Conservation (phyloP, 192 early-diverging fungal species). For the Backusella circina region DNA sequence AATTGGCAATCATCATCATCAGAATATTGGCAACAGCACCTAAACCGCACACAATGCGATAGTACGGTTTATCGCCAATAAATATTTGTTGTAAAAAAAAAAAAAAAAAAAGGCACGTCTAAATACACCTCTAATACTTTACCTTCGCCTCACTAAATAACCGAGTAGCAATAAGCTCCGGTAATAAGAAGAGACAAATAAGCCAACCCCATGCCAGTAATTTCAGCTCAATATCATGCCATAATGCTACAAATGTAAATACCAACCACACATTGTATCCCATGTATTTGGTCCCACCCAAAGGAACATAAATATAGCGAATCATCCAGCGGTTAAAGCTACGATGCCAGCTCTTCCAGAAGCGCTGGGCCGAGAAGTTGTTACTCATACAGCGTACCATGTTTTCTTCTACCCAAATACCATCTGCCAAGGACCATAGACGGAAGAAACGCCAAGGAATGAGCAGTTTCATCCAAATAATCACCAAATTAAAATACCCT, state of each 20-base stretch:
- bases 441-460: constrained; percentile 98
- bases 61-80: constrained; percentile 49
- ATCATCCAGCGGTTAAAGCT: constrained; percentile 90
- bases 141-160: constrained; percentile 53
- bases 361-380: constrained; percentile 90
- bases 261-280: constrained; percentile 78
- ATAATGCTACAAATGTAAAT: constrained; percentile 96
- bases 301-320: constrained; percentile 87
- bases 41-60: constrained; percentile 73
- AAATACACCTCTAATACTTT: too few species aligned
- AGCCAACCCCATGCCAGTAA: constrained; percentile 93
- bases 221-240: constrained; percentile 90
- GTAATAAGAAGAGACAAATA: constrained; percentile 80
- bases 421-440: constrained; percentile 93
- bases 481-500: constrained; percentile 83
- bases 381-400: constrained; percentile 96
- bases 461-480: constrained; percentile 94
- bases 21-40: constrained; percentile 87
- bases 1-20: constrained; percentile 92
- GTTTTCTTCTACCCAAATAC: constrained; percentile 86
- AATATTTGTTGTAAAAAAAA: too few species aligned
- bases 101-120: too few species aligned
- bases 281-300: constrained; percentile 75
- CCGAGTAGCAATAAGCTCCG: constrained; percentile 68
- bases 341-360: constrained; percentile 97